Evolutionary conservation across 306 rosid species (phyloP), one percentile per base, ranked within the genome.

Genomic region (Delonix regia): DNA sequence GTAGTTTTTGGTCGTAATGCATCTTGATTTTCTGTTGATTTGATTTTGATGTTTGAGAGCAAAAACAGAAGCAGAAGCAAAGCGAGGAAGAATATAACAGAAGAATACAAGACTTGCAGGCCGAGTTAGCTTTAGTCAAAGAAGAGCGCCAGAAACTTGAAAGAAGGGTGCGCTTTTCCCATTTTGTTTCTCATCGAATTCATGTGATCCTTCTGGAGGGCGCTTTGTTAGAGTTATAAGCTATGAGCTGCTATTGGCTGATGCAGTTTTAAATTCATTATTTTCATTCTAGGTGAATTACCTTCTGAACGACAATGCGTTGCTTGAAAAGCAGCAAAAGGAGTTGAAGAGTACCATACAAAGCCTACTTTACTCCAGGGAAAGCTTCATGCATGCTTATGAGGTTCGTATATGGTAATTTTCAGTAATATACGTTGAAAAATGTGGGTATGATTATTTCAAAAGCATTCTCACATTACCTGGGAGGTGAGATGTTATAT

Each of bases 311-410:
- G 97, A 87, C 71, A 91, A 86, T 84, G 80, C 74, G 76, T 28
- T 91, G 81, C 91, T 93, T 24, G 98, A 93, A 83, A 88, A 63
- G 84, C 89, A 82, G 84, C 88, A 86, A 47, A 93, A 82, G 24
- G 96, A 89, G 84, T 79, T 90, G 85, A 89, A 90, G 74, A 90
- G 73, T 53, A 86, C 88, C 13, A 69, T 93, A 70, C 84, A 89
- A 47, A 82, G 70, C 73, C 81, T 87, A 30, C 89, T 88, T 74
- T 95, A 82, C 62, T 88, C 92, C 9, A 82, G 87, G 87, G 93
- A 88, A 42, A 66, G 16, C 53, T 94, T 91, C 24, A 73, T 87
- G 44, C 78, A 74, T 70, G 88, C 89, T 65, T 90, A 91, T n/a
- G 93, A 89, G 98, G 98, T 91, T 34, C 2, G 79, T 57, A 30